Percentiles rank a stretch among this genome's conserved stretches.
phyloP scores from a whole-genome alignment of 148 eudicot genomes.

The Talinum fruticosum region DNA sequence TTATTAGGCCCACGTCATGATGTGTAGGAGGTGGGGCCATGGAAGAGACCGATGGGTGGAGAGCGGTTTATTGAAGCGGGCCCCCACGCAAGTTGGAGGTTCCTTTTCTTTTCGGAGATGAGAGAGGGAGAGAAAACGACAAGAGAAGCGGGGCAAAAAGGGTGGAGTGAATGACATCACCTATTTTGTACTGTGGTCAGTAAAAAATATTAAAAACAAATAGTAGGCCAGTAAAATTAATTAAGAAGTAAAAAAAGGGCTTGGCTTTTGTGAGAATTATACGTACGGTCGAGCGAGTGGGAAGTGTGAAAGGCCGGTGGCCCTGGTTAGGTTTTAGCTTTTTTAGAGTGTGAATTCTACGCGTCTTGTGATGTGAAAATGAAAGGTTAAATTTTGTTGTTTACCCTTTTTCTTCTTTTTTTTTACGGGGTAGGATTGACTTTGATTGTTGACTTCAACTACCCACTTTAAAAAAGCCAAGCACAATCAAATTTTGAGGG shows the following conservation, averaged over 20 bases:
- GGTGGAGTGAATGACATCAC: slow-evolving; percentile 23
- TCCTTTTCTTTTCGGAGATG: background rate
- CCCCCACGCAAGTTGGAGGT: slow-evolving; percentile 25
- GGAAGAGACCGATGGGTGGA: background rate
- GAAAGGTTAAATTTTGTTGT: background rate
- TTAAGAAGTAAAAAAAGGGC: background rate
- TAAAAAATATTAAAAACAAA: background rate
- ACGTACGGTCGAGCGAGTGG: slow-evolving; percentile 1
- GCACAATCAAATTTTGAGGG: no score
- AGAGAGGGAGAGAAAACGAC: slow-evolving; percentile 20
- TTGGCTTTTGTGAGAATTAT: slow-evolving; percentile 12
- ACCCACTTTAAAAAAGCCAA: no score
- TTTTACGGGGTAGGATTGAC: background rate
- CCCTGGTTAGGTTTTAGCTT: background rate
- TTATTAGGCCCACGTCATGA: slow-evolving; percentile 18
- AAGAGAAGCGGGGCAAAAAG: slow-evolving; percentile 30
- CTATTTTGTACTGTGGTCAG: background rate
- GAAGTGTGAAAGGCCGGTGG: background rate
- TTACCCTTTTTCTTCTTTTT: background rate
- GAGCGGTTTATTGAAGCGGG: slow-evolving; percentile 16
- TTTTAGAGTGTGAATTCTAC: background rate
- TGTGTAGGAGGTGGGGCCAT: slow-evolving; percentile 16
- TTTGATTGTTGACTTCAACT: no score
- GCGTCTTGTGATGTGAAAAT: background rate
- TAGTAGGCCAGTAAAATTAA: background rate